These are phyloP conservation scores for Sclerotinia spermophila DNA, from an alignment of 2,329 filamentous ascomycete genomes.

Conservation along the genomic window DNA sequence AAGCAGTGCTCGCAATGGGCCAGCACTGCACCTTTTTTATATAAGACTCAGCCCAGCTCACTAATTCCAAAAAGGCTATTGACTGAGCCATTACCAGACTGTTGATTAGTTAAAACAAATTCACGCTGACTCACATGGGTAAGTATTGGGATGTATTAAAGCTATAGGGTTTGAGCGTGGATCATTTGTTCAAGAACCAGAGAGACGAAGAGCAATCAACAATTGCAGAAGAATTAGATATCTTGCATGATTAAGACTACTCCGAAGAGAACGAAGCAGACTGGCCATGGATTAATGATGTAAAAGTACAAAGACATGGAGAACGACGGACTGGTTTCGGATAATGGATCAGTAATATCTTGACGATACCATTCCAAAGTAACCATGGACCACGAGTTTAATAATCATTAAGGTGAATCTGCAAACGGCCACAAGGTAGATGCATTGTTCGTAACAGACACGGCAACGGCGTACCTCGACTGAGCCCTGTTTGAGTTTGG, in stretches of 20 bases:
- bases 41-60: too few species aligned
- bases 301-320: not conserved
- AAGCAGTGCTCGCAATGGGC: too few species aligned
- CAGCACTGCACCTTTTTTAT: too few species aligned
- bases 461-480: not conserved
- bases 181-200: not conserved
- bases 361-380: not conserved
- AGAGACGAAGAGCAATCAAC: not conserved
- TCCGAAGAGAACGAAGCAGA: not conserved
- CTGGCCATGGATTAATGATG: not conserved
- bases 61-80: too few species aligned
- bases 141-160: too few species aligned
- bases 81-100: too few species aligned
- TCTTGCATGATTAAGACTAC: not conserved
- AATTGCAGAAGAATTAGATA: not conserved
- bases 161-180: not conserved
- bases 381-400: not conserved
- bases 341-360: not conserved
- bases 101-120: too few species aligned
- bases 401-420: not conserved
- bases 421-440: not conserved
- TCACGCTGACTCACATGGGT: too few species aligned
- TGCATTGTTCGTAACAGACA: not conserved
- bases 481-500: not conserved
- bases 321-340: not conserved